Evolutionary conservation across 164 flowering plant genomes (phyloP).

Genomic region (Echeveria elegans): DNA sequence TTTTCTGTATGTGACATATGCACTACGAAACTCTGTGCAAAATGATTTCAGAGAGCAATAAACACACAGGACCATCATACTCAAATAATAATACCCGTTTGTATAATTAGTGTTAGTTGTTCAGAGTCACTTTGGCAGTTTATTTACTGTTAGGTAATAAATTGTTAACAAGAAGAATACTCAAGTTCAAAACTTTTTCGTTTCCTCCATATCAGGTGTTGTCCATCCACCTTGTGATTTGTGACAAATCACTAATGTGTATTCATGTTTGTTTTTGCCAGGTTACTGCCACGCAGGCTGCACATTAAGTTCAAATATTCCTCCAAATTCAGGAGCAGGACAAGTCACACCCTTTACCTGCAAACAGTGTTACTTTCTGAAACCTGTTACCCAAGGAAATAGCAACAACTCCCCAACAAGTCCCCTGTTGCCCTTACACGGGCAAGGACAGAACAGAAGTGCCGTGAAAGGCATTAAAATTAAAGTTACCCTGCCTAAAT

Average conservation of each 20-base stretch:
- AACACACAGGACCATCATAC: no score
- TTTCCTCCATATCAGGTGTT: not conserved
- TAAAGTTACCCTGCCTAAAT: conserved; percentile 20
- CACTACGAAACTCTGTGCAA: not conserved
- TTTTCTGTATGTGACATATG: not conserved
- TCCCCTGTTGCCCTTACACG: conserved; percentile 31
- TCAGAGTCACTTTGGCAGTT: not conserved
- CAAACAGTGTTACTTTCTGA: conserved; percentile 42
- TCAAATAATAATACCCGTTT: not conserved
- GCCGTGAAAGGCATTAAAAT: conserved; percentile 15
- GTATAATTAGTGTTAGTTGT: not conserved
- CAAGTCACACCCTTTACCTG: conserved; percentile 30
- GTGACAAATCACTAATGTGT: not conserved
- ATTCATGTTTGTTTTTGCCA: conserved; percentile 21
- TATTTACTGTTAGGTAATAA: not conserved
- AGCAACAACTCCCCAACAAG: conserved; percentile 32
- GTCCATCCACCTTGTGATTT: not conserved
- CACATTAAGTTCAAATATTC: conserved; percentile 31
- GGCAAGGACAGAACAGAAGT: conserved; percentile 22
- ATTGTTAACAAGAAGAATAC: not conserved
- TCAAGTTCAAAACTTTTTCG: not conserved
- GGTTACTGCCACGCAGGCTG: conserved; percentile 79
- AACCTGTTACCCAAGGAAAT: conserved; percentile 16
- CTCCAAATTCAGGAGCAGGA: conserved; percentile 23
- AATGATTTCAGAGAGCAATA: no score